Conservation (phyloP, 1,284 basidiomycete genomes). For the Tilletia horrida region DNA sequence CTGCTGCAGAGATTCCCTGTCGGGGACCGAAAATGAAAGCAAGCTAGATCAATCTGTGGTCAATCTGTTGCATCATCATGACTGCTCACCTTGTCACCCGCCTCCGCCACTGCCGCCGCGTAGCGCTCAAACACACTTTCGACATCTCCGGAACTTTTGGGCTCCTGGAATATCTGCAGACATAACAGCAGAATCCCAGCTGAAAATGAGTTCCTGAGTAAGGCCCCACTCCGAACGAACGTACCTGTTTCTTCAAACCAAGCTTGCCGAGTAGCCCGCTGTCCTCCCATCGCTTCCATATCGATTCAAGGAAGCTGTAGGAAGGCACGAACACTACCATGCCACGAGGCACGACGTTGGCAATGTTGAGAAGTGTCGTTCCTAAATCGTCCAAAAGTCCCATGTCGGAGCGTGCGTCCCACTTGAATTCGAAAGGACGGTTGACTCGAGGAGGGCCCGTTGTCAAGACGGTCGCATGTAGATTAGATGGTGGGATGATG, state of each 20-base stretch:
- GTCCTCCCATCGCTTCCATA: conserved; percentile 68
- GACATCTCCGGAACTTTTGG: neutral
- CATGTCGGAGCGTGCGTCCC: conserved; percentile 69
- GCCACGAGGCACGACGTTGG: conserved; percentile 75
- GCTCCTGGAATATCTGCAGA: neutral
- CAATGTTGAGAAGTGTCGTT: conserved; percentile 73
- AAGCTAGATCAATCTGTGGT: no score
- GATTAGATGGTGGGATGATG: conserved; percentile 77
- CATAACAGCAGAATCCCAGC: neutral
- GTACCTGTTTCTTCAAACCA: conserved; percentile 66
- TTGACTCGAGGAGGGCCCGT: conserved; percentile 72
- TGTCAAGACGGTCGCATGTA: conserved; percentile 71
- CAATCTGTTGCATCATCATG: no score
- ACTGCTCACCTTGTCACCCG: no score
- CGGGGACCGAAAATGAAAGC: no score
- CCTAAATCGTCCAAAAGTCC: conserved; percentile 75
- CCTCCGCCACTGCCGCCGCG: neutral
- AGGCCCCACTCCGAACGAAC: conserved; percentile 30
- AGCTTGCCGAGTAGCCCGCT: conserved; percentile 67
- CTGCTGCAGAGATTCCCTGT: no score
- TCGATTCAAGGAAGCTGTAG: conserved; percentile 73
- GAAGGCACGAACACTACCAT: conserved; percentile 93
- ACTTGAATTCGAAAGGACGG: conserved; percentile 74
- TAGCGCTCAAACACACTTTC: conserved; percentile 5
- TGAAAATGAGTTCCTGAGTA: conserved; percentile 8